Percentiles rank a stretch among this genome's conserved stretches.
Evolutionary conservation across 306 rosid genomes (phyloP).

Genomic region (Cicer judaicum): DNA sequence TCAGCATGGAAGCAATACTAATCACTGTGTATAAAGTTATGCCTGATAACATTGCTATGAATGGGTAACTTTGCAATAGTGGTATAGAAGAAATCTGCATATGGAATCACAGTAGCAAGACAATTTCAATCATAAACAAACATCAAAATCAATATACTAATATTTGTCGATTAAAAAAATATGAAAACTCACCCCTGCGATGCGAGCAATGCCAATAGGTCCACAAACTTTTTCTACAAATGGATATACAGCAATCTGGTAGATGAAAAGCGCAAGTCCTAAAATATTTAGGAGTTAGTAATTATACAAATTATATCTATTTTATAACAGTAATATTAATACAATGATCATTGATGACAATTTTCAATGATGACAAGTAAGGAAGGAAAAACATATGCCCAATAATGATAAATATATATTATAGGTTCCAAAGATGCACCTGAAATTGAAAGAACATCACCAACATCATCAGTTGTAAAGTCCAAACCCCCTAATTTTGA

Average conservation of each 20-base stretch:
- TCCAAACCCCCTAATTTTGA: slow-evolving; percentile 65
- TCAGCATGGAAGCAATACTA: slow-evolving; percentile 48
- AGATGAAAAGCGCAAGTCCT: slow-evolving; percentile 68
- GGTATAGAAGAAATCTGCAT: slow-evolving; percentile 49
- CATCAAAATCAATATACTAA: too few relatives aligned
- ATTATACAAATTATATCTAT: not conserved
- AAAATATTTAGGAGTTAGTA: slow-evolving; percentile 11
- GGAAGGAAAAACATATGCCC: slow-evolving; percentile 11
- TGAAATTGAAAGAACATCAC: slow-evolving; percentile 71
- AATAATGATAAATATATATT: slow-evolving; percentile 1
- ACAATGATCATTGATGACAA: not conserved
- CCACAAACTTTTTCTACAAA: slow-evolving; percentile 58
- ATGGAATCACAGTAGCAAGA: not conserved
- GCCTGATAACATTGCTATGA: slow-evolving; percentile 52
- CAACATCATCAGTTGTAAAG: slow-evolving; percentile 69
- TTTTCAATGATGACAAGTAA: not conserved
- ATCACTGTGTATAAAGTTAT: slow-evolving; percentile 39
- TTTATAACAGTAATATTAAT: not conserved
- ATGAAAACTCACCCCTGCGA: slow-evolving; percentile 57
- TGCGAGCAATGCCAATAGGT: slow-evolving; percentile 52
- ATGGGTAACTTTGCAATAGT: slow-evolving; percentile 57
- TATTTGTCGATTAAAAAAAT: too few relatives aligned
- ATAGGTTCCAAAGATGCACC: slow-evolving; percentile 48
- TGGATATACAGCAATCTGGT: slow-evolving; percentile 63
- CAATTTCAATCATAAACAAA: not conserved